Evolutionary conservation across 1,284 basidiomycete species (phyloP), one percentile per base, ranked within the genome.

Genomic region (Paramarasmius palmivorus): DNA sequence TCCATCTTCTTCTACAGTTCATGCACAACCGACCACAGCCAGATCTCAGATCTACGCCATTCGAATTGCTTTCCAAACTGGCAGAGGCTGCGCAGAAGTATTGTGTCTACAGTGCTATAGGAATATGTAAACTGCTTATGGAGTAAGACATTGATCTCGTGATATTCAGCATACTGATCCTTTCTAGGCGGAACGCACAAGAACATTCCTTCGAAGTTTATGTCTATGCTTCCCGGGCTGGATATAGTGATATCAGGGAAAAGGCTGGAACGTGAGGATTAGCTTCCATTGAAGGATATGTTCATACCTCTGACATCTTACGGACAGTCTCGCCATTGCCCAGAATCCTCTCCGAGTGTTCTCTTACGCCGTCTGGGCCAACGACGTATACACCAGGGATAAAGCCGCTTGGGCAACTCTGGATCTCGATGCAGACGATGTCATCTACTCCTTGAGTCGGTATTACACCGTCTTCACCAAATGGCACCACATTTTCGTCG

Each of bases 311-410:
- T 26, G 12, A 29, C n/a, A n/a, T 29, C 15, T 17, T 32, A 14
- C 2, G 8, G 12, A 46, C 19, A 46, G 44, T 2, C 44, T 46
- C 8, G 44, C 44, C 12, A 46, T 46, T 29, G 44, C 25, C 17
- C 44, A 46, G 15, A 29, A 46, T 46, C 44, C 44, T n/a, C 26
- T 46, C 17, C 44, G 44, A 32, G 44, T 46, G 14, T 46, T 46
- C 25, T 46, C 44, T 9, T 46, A 46, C 44, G 44, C 44, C n/a
- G 44, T 46, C 7, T 46, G 44, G 44, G 44, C 44, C n/a, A 46
- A 46, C 25, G 44, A 46, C 25, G 44, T 46, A 14, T 46, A 46
- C 44, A 46, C 44, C 8, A 46, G 44, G 19, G 44, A 46, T 19
- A 29, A 46, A 46, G 44, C 44, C 4, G 44, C 44, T 4, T 26